Evolutionary conservation across 805 yeast genomes (phyloP).

Genomic region (Jamesozyma hellenica): DNA sequence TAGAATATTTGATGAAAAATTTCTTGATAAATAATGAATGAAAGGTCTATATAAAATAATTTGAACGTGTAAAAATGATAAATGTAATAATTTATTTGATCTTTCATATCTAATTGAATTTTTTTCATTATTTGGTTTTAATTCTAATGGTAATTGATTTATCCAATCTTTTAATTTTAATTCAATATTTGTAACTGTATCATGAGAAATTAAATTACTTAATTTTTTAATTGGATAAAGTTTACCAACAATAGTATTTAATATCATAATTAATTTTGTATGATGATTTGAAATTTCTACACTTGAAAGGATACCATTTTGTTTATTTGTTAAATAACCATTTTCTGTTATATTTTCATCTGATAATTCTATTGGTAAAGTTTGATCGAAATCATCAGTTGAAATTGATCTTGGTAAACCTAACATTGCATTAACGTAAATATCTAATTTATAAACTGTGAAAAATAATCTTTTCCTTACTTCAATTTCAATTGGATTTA

Average conservation of each 20-base stretch:
- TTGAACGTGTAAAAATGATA: constrained; percentile 71
- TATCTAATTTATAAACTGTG: constrained; percentile 85
- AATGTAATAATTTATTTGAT: constrained; percentile 66
- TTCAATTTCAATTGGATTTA: constrained; percentile 67
- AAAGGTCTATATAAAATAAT: constrained; percentile 83
- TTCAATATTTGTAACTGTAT: constrained; percentile 60
- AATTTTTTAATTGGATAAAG: constrained; percentile 49
- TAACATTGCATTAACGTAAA: constrained; percentile 78
- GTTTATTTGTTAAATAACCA: constrained; percentile 27
- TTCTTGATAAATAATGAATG: constrained; percentile 54
- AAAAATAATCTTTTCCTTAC: constrained; percentile 78
- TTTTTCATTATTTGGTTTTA: constrained; percentile 43
- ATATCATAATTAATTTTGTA: constrained; percentile 59
- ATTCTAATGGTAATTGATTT: constrained; percentile 56
- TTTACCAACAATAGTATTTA: constrained; percentile 60
- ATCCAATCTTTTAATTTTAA: constrained; percentile 65
- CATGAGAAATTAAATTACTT: constrained; percentile 27
- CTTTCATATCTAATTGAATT: constrained; percentile 41
- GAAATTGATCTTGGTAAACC: constrained; percentile 72
- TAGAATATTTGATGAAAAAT: constrained; percentile 32
- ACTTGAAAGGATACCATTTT: constrained; percentile 25
- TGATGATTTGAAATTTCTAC: constrained; percentile 70
- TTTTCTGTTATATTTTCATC: constrained; percentile 73
- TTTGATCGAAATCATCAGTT: constrained; percentile 81
- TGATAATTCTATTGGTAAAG: constrained; percentile 71